Base-by-base conservation (phyloP, 768 basidiomycete species). In the Calocera viscosa region DNA sequence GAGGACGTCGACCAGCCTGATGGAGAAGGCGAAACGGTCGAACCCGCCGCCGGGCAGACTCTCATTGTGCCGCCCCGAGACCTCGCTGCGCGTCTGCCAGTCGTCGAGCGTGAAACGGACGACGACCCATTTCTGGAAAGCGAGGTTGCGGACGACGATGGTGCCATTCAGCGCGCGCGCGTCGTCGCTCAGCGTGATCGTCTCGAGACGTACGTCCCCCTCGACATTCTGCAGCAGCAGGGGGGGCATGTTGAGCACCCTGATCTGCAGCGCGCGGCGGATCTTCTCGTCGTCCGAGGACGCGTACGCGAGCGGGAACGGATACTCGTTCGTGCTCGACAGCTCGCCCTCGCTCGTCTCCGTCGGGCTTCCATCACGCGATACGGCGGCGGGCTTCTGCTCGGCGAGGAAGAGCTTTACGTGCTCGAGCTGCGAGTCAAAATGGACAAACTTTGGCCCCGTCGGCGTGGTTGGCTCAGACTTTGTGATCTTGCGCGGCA, bases 71-170 rank as follows among this genome's bases (percentile, higher is more conserved):
- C 83, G 84, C 28, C 87, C 94, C 0, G 86, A 84, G 67, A 96
- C 90, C 76, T 98, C 95, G 75, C 88, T 90, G 67, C 91, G 94
- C 60, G 95, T 99, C 76, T 93, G 91, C 95, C 95, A 98, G 71
- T 80, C 82, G 74, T 98, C 95, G 71, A 94, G 83, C 0, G 95
- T 97, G 76, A 96, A 98, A 32, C 95, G 85, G 28, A 93, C 84
- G 8, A 86, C 88, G 65, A 98, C 82, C 80, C 84, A 84, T 78
- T 97, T 98, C 72, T 88, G 81, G 77, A 86, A 98, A 7, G 91
- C 85, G 64, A 97, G 74, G 74, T 98, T 97, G 72, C 86, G 82
- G 67, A 95, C 90, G 60, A 86, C 84, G 49, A 92, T 82, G 41
- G 79, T 80, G 28, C 95, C 95, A n/a, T 81, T 75, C 64, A 97